Evolutionary conservation across 73 alveolate genomes (phyloP), one percentile per base, ranked within the genome.

Genomic region (Uronychia binucleata): DNA sequence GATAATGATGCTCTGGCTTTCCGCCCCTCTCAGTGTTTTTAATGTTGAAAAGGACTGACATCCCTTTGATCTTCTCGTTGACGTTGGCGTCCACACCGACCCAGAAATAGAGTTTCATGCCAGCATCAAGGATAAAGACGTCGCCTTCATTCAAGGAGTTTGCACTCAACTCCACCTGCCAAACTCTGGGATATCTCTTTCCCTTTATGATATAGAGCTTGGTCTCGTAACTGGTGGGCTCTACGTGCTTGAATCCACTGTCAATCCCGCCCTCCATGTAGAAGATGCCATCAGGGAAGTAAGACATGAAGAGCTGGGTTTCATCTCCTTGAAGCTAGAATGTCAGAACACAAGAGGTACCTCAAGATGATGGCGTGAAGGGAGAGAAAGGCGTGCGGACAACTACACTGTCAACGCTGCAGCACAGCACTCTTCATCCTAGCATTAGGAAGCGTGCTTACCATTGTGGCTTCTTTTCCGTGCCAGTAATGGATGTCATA

Each of bases 401-500:
- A 90, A 83, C 57, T 90, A 81, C n/a, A 90, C 92, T 25, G 95
- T 78, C 57, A 90, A 79, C 1, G 92, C 92, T 28, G 95, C 95
- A 29, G 95, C 91, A 13, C 92, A 33, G 0, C 86, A 86, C 67
- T 84, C 82, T 75, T 90, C 95, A 90, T 90, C 95, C 88, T 81
- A 31, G 26, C n/a, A 78, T 31, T 1, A 8, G 57, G 28, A 34
- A 78, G 1, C 28, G 19, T 1, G 1, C 85, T 78, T 78, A 78
- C 85, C 80, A 82, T 77, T 1, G 95, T 74, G 11, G 95, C 92
- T 30, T 85, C 80, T 57, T 84, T 75, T 67, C 95, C 95, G 58
- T 85, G 92, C 95, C 95, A 90, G 80, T 85, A 90, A 57, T 90
- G 95, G 35, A 90, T 90, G 58, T 86, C 92, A 58, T 46, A 82